Percentiles rank a stretch among this genome's conserved stretches.
Evolutionary conservation across 1,284 basidiomycete genomes (phyloP).

Genomic region (Bondarzewia mesenterica): DNA sequence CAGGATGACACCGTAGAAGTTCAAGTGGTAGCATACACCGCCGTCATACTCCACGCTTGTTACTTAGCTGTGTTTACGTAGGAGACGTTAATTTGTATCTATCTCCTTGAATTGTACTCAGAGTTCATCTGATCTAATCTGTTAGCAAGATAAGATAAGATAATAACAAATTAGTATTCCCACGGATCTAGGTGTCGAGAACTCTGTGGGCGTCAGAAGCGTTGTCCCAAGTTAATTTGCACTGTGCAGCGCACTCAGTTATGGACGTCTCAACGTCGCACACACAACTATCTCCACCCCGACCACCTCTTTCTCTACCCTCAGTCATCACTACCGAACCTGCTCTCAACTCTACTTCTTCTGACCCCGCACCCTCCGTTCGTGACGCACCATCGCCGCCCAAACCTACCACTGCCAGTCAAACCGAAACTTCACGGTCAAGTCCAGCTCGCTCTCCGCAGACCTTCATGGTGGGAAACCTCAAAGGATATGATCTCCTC

Average conservation of each 20-base stretch:
- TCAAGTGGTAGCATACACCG: too few species aligned
- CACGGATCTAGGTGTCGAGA: neutral
- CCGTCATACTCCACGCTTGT: too few species aligned
- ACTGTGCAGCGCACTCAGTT: neutral
- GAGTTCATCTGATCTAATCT: neutral
- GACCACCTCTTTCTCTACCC: neutral
- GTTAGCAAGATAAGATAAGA: conserved; percentile 17
- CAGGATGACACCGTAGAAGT: too few species aligned
- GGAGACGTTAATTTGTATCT: too few species aligned
- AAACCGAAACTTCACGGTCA: neutral
- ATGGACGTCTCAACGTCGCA: neutral
- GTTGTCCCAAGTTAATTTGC: neutral
- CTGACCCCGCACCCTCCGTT: neutral
- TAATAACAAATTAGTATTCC: conserved; percentile 3
- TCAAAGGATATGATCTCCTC: too few species aligned
- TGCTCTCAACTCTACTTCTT: neutral
- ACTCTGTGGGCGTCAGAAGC: neutral
- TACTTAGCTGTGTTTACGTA: too few species aligned
- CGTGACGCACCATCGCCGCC: neutral
- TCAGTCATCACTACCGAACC: neutral
- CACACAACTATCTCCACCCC: neutral
- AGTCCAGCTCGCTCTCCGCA: neutral
- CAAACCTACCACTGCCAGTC: too few species aligned
- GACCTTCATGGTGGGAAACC: too few species aligned
- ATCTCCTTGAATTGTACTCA: neutral